phyloP scores from a whole-genome alignment of 2,329 filamentous ascomycete genomes.

The Acarospora socialis region DNA sequence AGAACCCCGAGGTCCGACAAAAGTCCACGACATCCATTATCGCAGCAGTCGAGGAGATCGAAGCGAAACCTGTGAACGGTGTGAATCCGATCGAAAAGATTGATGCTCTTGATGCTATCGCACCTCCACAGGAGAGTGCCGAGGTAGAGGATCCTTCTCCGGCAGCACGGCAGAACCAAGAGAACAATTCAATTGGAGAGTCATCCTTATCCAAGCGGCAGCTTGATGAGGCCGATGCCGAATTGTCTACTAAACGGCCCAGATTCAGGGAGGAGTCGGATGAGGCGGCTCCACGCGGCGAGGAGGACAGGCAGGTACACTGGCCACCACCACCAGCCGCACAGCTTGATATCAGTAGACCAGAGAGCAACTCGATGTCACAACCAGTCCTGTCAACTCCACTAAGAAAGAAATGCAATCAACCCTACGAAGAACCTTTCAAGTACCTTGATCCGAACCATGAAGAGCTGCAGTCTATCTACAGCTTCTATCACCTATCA shows the following conservation, averaged over 20 bases:
- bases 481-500: slow-evolving; percentile 72
- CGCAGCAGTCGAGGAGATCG: slow-evolving; percentile 22
- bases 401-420: slow-evolving; percentile 29
- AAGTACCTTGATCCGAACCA: slow-evolving; percentile 71
- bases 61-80: slow-evolving; percentile 21
- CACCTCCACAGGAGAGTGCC: slow-evolving; percentile 7
- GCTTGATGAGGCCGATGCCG: slow-evolving; percentile 14
- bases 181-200: slow-evolving; percentile 10
- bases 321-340: slow-evolving; percentile 21
- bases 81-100: slow-evolving; percentile 13
- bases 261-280: slow-evolving; percentile 15
- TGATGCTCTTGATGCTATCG: slow-evolving; percentile 18
- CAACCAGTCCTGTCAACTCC: slow-evolving; percentile 29
- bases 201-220: slow-evolving; percentile 15
- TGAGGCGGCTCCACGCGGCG: slow-evolving; percentile 13
- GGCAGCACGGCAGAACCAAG: slow-evolving; percentile 11
- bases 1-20: slow-evolving; percentile 16
- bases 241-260: slow-evolving; percentile 15
- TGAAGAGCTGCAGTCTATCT: slow-evolving; percentile 61
- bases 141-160: slow-evolving; percentile 11
- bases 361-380: slow-evolving; percentile 16
- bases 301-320: slow-evolving; percentile 21
- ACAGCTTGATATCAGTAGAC: slow-evolving; percentile 17
- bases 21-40: slow-evolving; percentile 22
- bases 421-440: slow-evolving; percentile 75